These are phyloP conservation scores for Microdochium paspali DNA, from an alignment of 2,329 filamentous ascomycete genomes.

Conservation along the genomic window DNA sequence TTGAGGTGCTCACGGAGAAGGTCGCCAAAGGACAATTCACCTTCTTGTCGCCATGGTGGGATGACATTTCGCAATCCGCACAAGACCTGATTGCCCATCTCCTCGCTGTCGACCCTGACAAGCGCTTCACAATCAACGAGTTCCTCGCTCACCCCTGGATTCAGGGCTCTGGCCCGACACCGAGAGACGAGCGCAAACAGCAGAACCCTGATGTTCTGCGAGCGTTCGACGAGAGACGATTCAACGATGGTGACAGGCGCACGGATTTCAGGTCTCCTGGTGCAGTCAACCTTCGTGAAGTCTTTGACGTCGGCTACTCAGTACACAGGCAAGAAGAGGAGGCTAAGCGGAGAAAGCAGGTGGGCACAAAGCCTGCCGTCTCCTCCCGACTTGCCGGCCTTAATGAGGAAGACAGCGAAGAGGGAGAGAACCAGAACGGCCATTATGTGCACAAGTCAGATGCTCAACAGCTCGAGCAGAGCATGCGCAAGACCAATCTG, in stretches of 20 bases:
- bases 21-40: conserved; percentile 95
- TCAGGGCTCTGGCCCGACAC: conserved; percentile 49
- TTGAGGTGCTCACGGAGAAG: conserved; percentile 94
- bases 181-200: conserved; percentile 47
- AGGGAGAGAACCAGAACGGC: conserved; percentile 44
- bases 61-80: conserved; percentile 90
- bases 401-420: conserved; percentile 58
- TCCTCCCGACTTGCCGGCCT: conserved; percentile 50
- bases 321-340: conserved; percentile 97
- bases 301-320: conserved; percentile 97
- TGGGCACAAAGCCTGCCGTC: conserved; percentile 60
- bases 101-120: conserved; percentile 87
- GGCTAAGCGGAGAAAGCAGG: conserved; percentile 79
- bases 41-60: conserved; percentile 98
- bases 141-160: conserved; percentile 97
- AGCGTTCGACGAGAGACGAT: conserved; percentile 46
- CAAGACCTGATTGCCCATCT: conserved; percentile 92
- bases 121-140: conserved; percentile 86
- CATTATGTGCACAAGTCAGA: conserved; percentile 35
- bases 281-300: conserved; percentile 88
- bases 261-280: conserved; percentile 94
- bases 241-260: conserved; percentile 53
- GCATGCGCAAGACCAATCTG: conserved; percentile 72
- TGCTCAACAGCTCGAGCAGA: conserved; percentile 65
- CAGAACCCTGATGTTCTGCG: conserved; percentile 34